Conservation (phyloP, 352 stramenopile genomes). For the Phytophthora syringae region DNA sequence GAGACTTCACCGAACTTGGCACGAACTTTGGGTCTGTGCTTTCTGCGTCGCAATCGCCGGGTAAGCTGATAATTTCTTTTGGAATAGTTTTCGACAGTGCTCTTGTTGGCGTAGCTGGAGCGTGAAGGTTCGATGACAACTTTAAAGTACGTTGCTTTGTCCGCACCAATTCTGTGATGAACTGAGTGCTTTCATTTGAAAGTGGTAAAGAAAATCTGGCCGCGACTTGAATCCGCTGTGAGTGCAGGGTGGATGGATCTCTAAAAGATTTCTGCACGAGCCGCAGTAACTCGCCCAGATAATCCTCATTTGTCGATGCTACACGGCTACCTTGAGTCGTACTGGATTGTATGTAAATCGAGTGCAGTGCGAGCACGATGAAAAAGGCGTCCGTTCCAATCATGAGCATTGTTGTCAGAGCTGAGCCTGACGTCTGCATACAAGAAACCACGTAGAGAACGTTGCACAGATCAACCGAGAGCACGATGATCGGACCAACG, state of each 20-base stretch:
- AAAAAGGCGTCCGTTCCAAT: conserved; percentile 25
- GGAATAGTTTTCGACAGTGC: neutral
- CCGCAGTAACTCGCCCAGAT: neutral
- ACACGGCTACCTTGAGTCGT: neutral
- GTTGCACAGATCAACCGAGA: conserved; percentile 43
- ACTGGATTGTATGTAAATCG: neutral
- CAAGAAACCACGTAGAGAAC: conserved; percentile 29
- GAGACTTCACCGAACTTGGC: no score
- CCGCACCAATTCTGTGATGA: neutral
- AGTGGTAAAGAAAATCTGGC: neutral
- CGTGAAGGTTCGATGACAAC: neutral
- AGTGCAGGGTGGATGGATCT: neutral
- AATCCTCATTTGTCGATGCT: neutral
- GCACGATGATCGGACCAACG: conserved; percentile 22
- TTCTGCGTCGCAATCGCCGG: neutral
- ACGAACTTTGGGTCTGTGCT: no score
- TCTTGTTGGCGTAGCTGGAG: neutral
- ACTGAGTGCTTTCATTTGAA: conserved; percentile 1
- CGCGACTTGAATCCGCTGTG: neutral
- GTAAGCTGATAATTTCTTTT: neutral
- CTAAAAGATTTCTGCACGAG: conserved; percentile 2
- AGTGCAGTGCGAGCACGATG: conserved; percentile 3
- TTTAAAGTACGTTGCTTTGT: neutral
- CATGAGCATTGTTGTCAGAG: conserved; percentile 12
- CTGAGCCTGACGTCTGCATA: conserved; percentile 31